A percentile compares a stretch with the other conserved stretches of the same genome.
These are phyloP conservation scores for Seiridium cupressi DNA, from an alignment of 2,329 filamentous ascomycete genomes.

Conservation along the genomic window DNA sequence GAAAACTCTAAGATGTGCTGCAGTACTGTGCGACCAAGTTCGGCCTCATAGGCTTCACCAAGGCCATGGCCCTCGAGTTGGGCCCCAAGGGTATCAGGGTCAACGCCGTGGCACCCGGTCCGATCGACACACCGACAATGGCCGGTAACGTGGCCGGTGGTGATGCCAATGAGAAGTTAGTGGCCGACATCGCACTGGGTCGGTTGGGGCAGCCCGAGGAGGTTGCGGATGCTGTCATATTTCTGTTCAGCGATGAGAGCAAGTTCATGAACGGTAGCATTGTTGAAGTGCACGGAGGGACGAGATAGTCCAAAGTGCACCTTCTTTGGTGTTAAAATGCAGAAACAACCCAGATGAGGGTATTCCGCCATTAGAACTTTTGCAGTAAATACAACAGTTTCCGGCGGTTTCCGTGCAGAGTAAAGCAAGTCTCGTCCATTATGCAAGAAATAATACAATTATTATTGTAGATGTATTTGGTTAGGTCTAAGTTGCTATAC, in stretches of 20 bases:
- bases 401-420: no score
- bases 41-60: slow-evolving; percentile 39
- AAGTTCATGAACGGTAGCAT: slow-evolving; percentile 53
- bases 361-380: no score
- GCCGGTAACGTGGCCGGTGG: slow-evolving; percentile 45
- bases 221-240: slow-evolving; percentile 38
- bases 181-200: slow-evolving; percentile 21
- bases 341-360: no score
- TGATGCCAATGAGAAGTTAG: slow-evolving; percentile 30
- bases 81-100: slow-evolving; percentile 34
- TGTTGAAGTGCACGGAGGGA: slow-evolving; percentile 33
- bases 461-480: no score
- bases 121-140: slow-evolving; percentile 25
- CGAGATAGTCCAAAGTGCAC: background rate
- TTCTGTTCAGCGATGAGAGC: slow-evolving; percentile 47
- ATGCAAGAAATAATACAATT: no score
- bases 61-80: slow-evolving; percentile 39
- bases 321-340: no score
- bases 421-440: no score
- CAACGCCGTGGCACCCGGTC: slow-evolving; percentile 29
- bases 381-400: no score
- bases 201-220: slow-evolving; percentile 24
- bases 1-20: background rate
- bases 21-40: slow-evolving; percentile 35
- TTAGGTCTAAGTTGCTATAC: no score